These are phyloP conservation scores for Paramecium octaurelia DNA, from an alignment of 73 alveolate genomes.

Conservation along the genomic window DNA sequence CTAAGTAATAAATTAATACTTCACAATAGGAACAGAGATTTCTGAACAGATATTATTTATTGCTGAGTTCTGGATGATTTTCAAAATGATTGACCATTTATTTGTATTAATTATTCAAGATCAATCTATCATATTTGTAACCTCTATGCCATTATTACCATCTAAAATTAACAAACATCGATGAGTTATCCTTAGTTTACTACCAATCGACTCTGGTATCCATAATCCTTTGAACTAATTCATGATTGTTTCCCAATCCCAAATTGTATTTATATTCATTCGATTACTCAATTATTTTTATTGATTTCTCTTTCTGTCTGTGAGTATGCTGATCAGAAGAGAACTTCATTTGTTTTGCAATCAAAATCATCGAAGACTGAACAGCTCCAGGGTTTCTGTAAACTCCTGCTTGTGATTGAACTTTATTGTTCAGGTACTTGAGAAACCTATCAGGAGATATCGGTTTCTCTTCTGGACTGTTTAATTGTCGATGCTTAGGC, in stretches of 20 bases:
- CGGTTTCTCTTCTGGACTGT: conserved; percentile 41
- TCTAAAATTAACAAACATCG: conserved; percentile 76
- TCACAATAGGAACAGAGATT: conserved; percentile 79
- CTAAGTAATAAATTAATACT: background rate
- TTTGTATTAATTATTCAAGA: conserved; percentile 62
- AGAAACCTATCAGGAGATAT: conserved; percentile 3
- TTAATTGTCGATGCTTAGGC: background rate
- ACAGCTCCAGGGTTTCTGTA: background rate
- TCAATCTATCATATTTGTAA: conserved; percentile 68
- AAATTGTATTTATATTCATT: conserved; percentile 51
- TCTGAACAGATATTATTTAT: conserved; percentile 74
- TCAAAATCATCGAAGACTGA: conserved; percentile 20
- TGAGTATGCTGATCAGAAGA: conserved; percentile 23
- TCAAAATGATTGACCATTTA: conserved; percentile 90
- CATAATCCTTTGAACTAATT: conserved; percentile 62
- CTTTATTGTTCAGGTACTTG: conserved; percentile 16
- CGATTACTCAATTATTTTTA: background rate
- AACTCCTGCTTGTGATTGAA: conserved; percentile 4
- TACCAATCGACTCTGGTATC: conserved; percentile 68
- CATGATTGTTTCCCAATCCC: conserved; percentile 71
- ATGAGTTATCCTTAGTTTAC: conserved; percentile 50
- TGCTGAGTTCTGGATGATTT: conserved; percentile 76
- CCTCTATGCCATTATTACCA: conserved; percentile 78
- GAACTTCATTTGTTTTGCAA: conserved; percentile 19
- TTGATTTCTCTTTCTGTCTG: conserved; percentile 20